Evolutionary conservation across 2,329 filamentous ascomycete species (phyloP), one percentile per base, ranked within the genome.

Genomic region (Alternaria postmessia): DNA sequence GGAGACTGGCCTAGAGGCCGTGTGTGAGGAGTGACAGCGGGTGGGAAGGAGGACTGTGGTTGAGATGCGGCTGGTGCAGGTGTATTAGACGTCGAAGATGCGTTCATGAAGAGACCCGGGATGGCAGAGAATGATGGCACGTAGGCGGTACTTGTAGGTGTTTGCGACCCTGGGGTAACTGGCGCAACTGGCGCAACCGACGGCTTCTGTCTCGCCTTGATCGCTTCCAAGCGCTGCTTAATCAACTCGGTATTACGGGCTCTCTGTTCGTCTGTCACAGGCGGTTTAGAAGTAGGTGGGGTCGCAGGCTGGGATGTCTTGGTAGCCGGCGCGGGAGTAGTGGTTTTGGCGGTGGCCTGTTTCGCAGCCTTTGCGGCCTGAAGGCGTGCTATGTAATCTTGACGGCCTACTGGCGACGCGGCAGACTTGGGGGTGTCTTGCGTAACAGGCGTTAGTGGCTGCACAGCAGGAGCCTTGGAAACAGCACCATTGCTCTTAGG

Each of bases 221-320:
- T 63, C n/a, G 90, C 90, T 61, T 93, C 91, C 72, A 96, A 89
- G 67, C 92, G 93, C 73, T 92, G 87, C 65, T 92, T 88, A 47
- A 94, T 84, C 32, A 93, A 80, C 59, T 92, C 91, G 61, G 91
- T 96, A 65, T 93, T 87, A 72, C 89, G 87, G 32, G 82, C 81
- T 65, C 81, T 86, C 69, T 80, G 77, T 42, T 80, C 81, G 5
- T 75, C 73, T 3, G 70, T 72, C 12, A 67, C 61, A 14, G 48
- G 70, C 56, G 62, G 63, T 61, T 64, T 63, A 7, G 57, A 47
- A 20, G 60, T 51, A 16, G 64, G 57, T n/a, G 65, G 66, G n/a
- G 53, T 54, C 7, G 48, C 48, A 41, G 63, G 52, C 22, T 71
- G 67, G 14, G 65, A 64, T 5, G 67, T 60, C 30, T 54, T 60